A percentile compares a stretch with the other conserved stretches of the same genome.
Evolutionary conservation across 495 filamentous ascomycete species (phyloP).

Genomic region (Penicillium lividum): DNA sequence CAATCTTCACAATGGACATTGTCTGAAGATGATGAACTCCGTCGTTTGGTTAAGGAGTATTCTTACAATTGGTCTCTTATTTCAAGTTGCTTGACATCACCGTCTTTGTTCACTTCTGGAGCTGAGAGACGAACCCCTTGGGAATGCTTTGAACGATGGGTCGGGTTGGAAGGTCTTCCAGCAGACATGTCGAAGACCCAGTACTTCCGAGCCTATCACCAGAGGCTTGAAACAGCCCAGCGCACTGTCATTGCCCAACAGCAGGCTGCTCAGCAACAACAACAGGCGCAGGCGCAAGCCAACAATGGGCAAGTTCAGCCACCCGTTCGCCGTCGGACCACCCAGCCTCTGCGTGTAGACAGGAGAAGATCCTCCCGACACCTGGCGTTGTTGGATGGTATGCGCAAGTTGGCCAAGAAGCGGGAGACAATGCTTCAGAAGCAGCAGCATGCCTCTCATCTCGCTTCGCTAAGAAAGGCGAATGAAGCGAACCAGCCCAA

Average conservation of each 20-base stretch:
- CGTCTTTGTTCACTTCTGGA: conserved; percentile 74
- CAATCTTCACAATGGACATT: conserved; percentile 87
- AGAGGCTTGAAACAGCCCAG: conserved; percentile 77
- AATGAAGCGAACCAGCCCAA: conserved; percentile 67
- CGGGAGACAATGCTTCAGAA: conserved; percentile 82
- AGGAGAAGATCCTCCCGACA: conserved; percentile 81
- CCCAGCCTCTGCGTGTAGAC: conserved; percentile 77
- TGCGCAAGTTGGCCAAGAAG: conserved; percentile 95
- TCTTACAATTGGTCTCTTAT: conserved; percentile 97
- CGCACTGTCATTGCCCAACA: conserved; percentile 62
- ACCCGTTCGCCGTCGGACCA: conserved; percentile 64
- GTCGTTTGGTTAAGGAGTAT: conserved; percentile 81
- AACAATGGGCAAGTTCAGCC: conserved; percentile 56
- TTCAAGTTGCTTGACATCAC: conserved; percentile 70
- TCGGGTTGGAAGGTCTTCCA: conserved; percentile 82
- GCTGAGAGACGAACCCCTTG: conserved; percentile 91
- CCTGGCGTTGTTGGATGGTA: conserved; percentile 84
- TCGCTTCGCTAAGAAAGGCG: conserved; percentile 70
- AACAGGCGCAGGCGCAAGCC: conserved; percentile 54
- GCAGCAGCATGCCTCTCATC: conserved; percentile 72
- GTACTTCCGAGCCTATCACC: conserved; percentile 85
- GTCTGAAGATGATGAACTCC: conserved; percentile 86
- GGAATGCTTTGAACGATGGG: conserved; percentile 98
- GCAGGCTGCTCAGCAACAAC: conserved; percentile 55
- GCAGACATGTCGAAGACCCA: conserved; percentile 89